Evolutionary conservation across 306 rosid species (phyloP).

Genomic region (Vicia sativa): DNA sequence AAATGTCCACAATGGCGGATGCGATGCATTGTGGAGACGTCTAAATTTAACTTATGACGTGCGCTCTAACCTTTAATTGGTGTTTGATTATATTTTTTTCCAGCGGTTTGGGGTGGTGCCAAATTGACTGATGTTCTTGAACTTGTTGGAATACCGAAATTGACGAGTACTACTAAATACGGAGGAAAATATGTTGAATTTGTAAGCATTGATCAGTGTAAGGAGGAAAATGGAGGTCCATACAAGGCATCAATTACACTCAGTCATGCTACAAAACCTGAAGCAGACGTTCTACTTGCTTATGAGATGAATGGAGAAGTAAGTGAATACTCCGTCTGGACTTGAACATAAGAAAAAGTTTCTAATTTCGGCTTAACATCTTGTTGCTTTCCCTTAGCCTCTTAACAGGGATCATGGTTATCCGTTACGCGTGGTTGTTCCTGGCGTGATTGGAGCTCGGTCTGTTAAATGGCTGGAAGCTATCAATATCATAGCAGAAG

Average conservation of each 20-base stretch:
- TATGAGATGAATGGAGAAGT: conserved; percentile 98
- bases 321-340: conserved; percentile 33
- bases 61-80: background rate
- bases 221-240: conserved; percentile 99
- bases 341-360: too few species aligned
- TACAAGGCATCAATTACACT: conserved; percentile 96
- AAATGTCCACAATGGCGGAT: too few species aligned
- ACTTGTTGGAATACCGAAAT: conserved; percentile 75
- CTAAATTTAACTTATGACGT: too few species aligned
- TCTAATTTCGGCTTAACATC: conserved; percentile 11
- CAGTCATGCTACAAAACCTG: conserved; percentile 88
- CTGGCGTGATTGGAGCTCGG: conserved; percentile 97
- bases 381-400: conserved; percentile 48
- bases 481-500: conserved; percentile 68
- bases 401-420: conserved; percentile 95
- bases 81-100: conserved; percentile 31
- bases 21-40: background rate
- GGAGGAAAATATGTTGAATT: conserved; percentile 98
- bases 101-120: conserved; percentile 94
- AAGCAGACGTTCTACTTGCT: conserved; percentile 90
- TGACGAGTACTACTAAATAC: conserved; percentile 49
- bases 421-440: conserved; percentile 88
- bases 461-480: conserved; percentile 96
- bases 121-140: conserved; percentile 85
- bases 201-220: conserved; percentile 82